phyloP scores from a whole-genome alignment of 2,329 filamentous ascomycete genomes.

The Lecanoromycetidae sp. region DNA sequence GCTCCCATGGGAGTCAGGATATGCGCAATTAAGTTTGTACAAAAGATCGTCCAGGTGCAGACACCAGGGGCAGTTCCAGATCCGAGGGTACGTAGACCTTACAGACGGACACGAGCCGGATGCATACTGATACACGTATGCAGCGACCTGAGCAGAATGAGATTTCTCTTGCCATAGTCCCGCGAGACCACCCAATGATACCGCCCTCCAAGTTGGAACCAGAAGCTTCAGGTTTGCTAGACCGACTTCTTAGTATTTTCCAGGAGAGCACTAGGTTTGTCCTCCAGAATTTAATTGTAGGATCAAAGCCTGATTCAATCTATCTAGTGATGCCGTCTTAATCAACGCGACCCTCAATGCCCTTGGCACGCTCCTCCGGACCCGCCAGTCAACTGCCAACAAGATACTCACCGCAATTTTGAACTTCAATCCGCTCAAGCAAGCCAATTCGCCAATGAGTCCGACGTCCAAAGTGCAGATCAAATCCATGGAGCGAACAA shows the following conservation, averaged over 20 bases:
- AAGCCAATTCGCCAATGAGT: constrained; percentile 64
- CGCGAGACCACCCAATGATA: constrained; percentile 68
- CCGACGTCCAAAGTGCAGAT: constrained; percentile 69
- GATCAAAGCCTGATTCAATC: constrained; percentile 35
- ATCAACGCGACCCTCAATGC: constrained; percentile 88
- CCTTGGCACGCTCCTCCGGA: constrained; percentile 69
- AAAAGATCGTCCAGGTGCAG: constrained; percentile 84
- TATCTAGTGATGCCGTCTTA: constrained; percentile 63
- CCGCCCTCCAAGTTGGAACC: constrained; percentile 75
- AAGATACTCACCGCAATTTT: constrained; percentile 78
- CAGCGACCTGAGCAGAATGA: constrained; percentile 66
- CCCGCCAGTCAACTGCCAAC: constrained; percentile 65
- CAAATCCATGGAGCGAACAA: constrained; percentile 91
- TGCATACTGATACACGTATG: constrained; percentile 12
- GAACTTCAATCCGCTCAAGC: constrained; percentile 81
- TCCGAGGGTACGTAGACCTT: constrained; percentile 54
- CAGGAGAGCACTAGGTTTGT: constrained; percentile 75
- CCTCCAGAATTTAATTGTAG: constrained; percentile 58
- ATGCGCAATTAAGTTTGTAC: constrained; percentile 95
- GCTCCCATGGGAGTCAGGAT: constrained; percentile 66
- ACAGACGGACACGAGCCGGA: not conserved
- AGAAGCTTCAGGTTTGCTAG: constrained; percentile 79
- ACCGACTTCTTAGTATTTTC: constrained; percentile 71
- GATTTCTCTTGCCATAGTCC: constrained; percentile 75
- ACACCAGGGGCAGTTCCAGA: constrained; percentile 73